phyloP scores from a whole-genome alignment of 2,329 filamentous ascomycete species.

The Cercospora zeae-maydis region DNA sequence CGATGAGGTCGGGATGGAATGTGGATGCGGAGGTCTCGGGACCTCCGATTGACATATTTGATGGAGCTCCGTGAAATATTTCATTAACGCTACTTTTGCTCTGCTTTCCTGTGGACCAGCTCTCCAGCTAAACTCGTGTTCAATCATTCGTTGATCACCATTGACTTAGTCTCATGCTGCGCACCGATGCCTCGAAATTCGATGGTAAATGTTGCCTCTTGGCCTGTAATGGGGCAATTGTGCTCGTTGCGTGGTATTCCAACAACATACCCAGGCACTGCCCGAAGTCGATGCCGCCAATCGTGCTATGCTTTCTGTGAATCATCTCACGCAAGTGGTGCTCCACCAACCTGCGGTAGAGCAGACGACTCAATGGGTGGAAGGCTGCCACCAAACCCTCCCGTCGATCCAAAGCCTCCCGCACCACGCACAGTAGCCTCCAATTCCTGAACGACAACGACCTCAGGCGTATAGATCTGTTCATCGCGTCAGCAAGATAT shows the following conservation, averaged over 20 bases:
- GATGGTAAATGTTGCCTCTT: background rate
- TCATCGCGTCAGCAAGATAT: constrained; percentile 14
- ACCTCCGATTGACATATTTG: background rate
- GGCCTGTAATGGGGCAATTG: background rate
- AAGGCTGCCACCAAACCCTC: constrained; percentile 44
- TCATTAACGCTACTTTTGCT: background rate
- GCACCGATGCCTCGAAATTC: background rate
- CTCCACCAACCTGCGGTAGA: background rate
- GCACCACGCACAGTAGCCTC: constrained; percentile 87
- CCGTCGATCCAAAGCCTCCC: constrained; percentile 89
- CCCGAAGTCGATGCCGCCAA: background rate
- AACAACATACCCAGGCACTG: background rate
- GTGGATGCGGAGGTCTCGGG: background rate
- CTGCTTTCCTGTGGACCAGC: background rate
- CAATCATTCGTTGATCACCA: background rate
- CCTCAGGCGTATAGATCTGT: constrained; percentile 86
- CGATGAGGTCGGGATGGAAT: background rate
- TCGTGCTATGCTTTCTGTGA: background rate
- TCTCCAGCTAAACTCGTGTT: background rate
- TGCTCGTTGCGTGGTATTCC: background rate
- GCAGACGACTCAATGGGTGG: constrained; percentile 23
- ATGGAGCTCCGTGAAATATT: background rate
- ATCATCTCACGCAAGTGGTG: background rate
- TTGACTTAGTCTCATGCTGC: background rate
- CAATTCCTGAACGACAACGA: constrained; percentile 82